A percentile compares a stretch with the other conserved stretches of the same genome.
Conservation (phyloP, 2,329 filamentous ascomycete species). For the Colletotrichum gloeosporioides region DNA sequence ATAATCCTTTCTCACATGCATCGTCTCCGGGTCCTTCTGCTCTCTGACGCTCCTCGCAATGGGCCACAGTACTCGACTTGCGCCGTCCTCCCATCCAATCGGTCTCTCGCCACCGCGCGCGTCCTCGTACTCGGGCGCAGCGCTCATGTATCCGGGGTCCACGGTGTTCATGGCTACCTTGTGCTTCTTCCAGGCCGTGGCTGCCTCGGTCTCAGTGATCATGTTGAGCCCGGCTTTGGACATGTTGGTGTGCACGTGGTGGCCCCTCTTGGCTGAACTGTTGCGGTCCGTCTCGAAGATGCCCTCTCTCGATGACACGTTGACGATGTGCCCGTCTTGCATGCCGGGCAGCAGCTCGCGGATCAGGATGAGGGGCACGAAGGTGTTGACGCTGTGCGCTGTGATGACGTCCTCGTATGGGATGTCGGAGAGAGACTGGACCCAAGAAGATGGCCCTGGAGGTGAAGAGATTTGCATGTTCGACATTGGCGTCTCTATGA, state of each 20-base stretch:
- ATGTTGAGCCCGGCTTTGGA: slow-evolving; percentile 45
- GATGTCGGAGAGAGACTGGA: slow-evolving; percentile 38
- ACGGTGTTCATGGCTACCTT: slow-evolving; percentile 41
- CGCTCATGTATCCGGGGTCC: slow-evolving; percentile 43
- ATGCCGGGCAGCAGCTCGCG: slow-evolving; percentile 39
- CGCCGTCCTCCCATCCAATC: slow-evolving; percentile 42
- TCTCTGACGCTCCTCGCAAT: slow-evolving; percentile 13
- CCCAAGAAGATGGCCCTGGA: neutral
- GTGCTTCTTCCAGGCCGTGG: slow-evolving; percentile 30
- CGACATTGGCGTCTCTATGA: neutral
- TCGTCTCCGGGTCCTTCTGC: too few relatives aligned
- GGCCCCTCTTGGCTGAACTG: slow-evolving; percentile 30
- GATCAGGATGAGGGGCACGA: slow-evolving; percentile 41
- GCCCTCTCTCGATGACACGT: slow-evolving; percentile 40
- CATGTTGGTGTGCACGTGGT: slow-evolving; percentile 44
- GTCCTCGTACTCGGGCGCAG: slow-evolving; percentile 34
- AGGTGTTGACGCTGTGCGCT: slow-evolving; percentile 40
- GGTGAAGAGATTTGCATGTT: neutral
- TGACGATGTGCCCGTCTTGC: slow-evolving; percentile 33
- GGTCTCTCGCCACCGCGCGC: slow-evolving; percentile 31
- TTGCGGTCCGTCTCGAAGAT: slow-evolving; percentile 30
- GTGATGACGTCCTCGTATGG: slow-evolving; percentile 43
- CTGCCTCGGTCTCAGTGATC: slow-evolving; percentile 43
- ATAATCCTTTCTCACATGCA: too few relatives aligned
- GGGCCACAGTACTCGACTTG: slow-evolving; percentile 39